Evolutionary conservation across 345 rosid genomes (phyloP).

Genomic region (Salix suchowensis): DNA sequence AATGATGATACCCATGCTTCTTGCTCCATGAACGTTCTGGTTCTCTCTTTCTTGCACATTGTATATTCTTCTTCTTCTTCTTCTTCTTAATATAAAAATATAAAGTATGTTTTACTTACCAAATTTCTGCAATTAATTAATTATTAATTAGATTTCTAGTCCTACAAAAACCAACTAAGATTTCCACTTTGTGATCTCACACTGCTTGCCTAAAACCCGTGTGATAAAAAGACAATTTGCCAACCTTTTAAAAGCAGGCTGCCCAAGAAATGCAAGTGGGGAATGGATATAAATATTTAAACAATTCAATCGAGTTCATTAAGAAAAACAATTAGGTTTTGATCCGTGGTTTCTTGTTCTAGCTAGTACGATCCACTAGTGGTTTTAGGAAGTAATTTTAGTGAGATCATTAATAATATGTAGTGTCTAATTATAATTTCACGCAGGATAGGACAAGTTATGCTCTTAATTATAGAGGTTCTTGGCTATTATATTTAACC

Average conservation of each 20-base stretch:
- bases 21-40: neutral
- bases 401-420: neutral
- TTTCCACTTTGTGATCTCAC: conserved; percentile 35
- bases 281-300: conserved; percentile 20
- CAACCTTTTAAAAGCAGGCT: conserved; percentile 33
- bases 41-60: neutral
- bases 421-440: neutral
- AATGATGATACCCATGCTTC: neutral
- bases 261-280: conserved; percentile 14
- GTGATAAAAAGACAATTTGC: conserved; percentile 22
- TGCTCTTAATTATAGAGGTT: neutral
- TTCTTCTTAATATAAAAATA: neutral
- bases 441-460: neutral
- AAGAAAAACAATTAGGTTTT: neutral
- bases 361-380: conserved; percentile 9
- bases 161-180: conserved; percentile 40
- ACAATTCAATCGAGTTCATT: conserved; percentile 7
- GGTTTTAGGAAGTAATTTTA: conserved; percentile 8
- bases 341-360: conserved; percentile 25
- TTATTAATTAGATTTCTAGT: conserved; percentile 7
- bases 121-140: neutral
- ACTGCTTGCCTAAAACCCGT: neutral
- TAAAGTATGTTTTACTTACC: neutral
- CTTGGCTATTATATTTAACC: neutral
- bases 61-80: neutral